Evolutionary conservation across 129 eudicot genomes (phyloP).

Genomic region (Chrysanthemum lavandulifolium): DNA sequence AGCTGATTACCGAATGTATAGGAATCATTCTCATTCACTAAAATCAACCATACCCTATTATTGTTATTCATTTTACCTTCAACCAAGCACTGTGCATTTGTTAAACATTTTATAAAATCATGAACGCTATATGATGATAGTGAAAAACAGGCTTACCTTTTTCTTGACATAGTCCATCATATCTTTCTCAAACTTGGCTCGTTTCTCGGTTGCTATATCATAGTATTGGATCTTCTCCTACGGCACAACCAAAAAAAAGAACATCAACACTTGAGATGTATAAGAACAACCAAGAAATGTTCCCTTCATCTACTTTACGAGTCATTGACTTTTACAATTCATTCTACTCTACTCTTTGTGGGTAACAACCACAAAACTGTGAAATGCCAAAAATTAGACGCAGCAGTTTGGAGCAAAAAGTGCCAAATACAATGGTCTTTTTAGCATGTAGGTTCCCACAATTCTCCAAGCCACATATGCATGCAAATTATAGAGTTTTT

Average conservation of each 20-base stretch:
- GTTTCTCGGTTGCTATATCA: constrained; percentile 78
- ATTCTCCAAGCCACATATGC: neutral
- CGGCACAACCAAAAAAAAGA: neutral
- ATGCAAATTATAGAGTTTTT: neutral
- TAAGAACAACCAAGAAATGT: constrained; percentile 9
- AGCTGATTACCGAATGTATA: neutral
- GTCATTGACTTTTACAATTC: constrained; percentile 4
- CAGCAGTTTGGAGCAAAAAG: constrained; percentile 4
- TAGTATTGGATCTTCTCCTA: constrained; percentile 85
- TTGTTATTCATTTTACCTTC: neutral
- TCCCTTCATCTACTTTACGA: neutral
- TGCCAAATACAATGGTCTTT: neutral
- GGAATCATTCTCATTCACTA: neutral
- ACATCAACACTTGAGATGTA: neutral
- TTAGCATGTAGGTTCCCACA: constrained; percentile 11
- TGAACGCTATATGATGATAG: neutral
- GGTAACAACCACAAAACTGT: neutral
- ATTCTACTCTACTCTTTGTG: neutral
- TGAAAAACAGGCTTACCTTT: constrained; percentile 35
- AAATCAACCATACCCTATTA: neutral
- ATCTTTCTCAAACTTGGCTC: constrained; percentile 74
- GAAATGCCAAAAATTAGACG: neutral
- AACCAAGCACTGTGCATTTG: neutral
- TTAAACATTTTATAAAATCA: neutral
- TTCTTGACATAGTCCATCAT: constrained; percentile 54